Percentiles rank a stretch among this genome's conserved stretches.
These are phyloP conservation scores for Microcyclosporella mali DNA, from an alignment of 2,329 filamentous ascomycete species.

Conservation along the genomic window DNA sequence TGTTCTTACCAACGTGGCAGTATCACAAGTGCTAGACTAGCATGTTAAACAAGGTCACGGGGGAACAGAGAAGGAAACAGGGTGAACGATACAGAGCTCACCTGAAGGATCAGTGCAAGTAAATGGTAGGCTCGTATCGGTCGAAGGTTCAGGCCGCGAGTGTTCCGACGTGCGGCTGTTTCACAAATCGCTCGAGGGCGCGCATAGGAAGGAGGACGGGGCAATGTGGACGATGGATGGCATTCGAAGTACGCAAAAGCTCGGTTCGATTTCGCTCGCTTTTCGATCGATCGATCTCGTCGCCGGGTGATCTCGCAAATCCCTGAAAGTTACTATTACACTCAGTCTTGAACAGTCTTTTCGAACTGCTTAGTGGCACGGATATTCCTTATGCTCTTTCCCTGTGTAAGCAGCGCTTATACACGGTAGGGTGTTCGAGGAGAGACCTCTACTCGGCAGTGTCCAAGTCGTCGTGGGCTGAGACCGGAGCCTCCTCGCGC, in stretches of 20 bases:
- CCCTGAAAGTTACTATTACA: neutral
- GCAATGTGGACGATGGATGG: neutral
- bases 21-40: no score
- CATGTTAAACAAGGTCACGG: no score
- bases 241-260: neutral
- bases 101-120: no score
- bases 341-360: neutral
- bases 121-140: no score
- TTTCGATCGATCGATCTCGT: conserved; percentile 1
- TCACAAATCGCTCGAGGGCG: neutral
- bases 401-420: conserved; percentile 2
- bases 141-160: neutral
- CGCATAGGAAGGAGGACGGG: neutral
- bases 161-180: neutral
- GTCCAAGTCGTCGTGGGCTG: conserved; percentile 89
- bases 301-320: no score
- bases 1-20: no score
- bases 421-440: conserved; percentile 8
- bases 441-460: conserved; percentile 64
- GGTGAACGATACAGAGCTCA: no score
- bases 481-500: conserved; percentile 62
- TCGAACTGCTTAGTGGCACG: neutral
- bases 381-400: no score
- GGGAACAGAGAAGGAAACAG: no score
- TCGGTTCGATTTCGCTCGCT: neutral